Evolutionary conservation across 192 early-diverging fungal genomes (phyloP).

Genomic region (Linnemannia elongata): DNA sequence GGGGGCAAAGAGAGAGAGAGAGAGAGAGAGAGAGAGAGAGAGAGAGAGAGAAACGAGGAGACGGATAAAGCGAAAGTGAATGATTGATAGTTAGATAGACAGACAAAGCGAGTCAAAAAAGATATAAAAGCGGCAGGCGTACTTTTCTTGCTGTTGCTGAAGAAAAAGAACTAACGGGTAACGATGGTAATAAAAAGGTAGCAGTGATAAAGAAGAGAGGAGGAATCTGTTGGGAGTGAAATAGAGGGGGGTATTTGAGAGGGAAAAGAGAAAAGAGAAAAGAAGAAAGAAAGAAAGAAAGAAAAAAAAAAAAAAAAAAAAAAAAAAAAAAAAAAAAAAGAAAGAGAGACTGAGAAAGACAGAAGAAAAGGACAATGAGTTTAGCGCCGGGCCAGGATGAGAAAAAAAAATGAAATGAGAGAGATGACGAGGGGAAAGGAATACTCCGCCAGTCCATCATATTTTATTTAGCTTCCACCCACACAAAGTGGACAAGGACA

Average conservation of each 20-base stretch:
- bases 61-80: not conserved
- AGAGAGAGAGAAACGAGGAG: not conserved
- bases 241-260: not conserved
- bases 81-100: not conserved
- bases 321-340: not conserved
- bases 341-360: not conserved
- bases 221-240: not conserved
- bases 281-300: not conserved
- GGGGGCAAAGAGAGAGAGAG: not conserved
- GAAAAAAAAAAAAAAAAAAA: not conserved
- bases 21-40: too few species aligned
- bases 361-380: too few species aligned
- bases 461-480: not conserved
- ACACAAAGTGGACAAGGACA: not conserved
- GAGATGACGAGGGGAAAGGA: not conserved
- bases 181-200: not conserved
- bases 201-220: not conserved
- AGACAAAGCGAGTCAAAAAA: slow-evolving; percentile 3
- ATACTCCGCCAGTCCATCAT: not conserved
- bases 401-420: not conserved
- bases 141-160: not conserved
- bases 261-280: not conserved
- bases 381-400: not conserved
- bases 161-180: not conserved
- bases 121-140: not conserved